phyloP scores from a whole-genome alignment of 2,329 filamentous ascomycete species.

The Epichloe typhina region DNA sequence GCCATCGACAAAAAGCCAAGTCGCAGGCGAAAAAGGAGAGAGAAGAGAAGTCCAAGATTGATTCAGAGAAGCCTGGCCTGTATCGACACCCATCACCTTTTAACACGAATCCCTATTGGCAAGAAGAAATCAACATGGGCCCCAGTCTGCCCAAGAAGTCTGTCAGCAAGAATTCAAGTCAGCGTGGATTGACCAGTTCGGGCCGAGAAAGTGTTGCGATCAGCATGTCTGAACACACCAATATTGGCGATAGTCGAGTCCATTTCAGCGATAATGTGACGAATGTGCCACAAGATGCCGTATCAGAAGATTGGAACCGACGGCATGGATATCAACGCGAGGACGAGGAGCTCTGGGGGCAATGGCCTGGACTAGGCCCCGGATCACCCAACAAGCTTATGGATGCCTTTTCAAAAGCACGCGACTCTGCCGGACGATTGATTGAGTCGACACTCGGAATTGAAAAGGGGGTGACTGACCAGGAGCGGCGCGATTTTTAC shows the following conservation, averaged over 20 bases:
- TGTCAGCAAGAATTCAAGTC: conserved; percentile 42
- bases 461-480: conserved; percentile 38
- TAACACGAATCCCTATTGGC: conserved; percentile 80
- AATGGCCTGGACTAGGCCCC: conserved; percentile 12
- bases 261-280: conserved; percentile 18
- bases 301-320: conserved; percentile 53
- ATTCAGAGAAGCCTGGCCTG: conserved; percentile 55
- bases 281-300: conserved; percentile 25
- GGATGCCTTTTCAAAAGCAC: conserved; percentile 46
- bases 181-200: conserved; percentile 45
- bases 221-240: conserved; percentile 26
- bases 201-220: conserved; percentile 39
- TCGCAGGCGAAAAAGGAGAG: conserved; percentile 56
- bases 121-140: conserved; percentile 72
- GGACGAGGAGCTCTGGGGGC: conserved; percentile 77
- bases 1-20: conserved; percentile 56
- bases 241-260: conserved; percentile 23
- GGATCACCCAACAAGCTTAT: conserved; percentile 44
- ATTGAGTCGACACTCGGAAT: conserved; percentile 39
- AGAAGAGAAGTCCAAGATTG: conserved; percentile 48
- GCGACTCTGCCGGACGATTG: conserved; percentile 39
- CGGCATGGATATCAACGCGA: conserved; percentile 66
- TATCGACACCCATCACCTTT: conserved; percentile 75
- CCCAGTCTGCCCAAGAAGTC: conserved; percentile 57
- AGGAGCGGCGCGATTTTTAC: conserved; percentile 48